phyloP scores from a whole-genome alignment of 2,329 filamentous ascomycete species.

The Ophioceras dolichostomum region DNA sequence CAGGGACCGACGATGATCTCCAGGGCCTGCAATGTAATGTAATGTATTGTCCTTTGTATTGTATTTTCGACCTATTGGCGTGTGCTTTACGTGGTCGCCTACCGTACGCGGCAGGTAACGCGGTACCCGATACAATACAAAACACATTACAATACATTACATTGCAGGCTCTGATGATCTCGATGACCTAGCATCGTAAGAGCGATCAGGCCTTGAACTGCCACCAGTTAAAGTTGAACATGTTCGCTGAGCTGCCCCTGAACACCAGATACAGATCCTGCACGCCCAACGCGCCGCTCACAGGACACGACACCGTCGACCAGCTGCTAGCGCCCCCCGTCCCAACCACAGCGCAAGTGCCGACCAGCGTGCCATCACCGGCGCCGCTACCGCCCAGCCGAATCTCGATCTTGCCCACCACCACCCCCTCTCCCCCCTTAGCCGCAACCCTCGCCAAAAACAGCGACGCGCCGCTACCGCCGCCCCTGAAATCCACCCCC shows the following conservation, averaged over 20 bases:
- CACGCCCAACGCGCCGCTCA: background rate
- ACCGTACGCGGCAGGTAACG: too few species aligned
- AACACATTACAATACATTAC: too few species aligned
- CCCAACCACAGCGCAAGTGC: slow-evolving; percentile 13
- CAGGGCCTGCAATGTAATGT: too few species aligned
- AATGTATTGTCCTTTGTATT: too few species aligned
- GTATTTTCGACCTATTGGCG: too few species aligned
- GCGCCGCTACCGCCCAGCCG: slow-evolving; percentile 12
- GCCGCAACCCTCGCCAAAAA: slow-evolving; percentile 15
- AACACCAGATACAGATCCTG: slow-evolving; percentile 1
- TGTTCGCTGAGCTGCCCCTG: background rate
- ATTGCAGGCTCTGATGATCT: too few species aligned
- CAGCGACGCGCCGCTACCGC: slow-evolving; percentile 8
- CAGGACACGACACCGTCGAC: background rate
- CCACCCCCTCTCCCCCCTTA: slow-evolving; percentile 5
- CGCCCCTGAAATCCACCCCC: slow-evolving; percentile 17
- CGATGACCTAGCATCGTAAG: too few species aligned
- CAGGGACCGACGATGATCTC: too few species aligned
- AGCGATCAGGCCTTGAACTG: too few species aligned
- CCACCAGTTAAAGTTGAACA: slow-evolving; percentile 2
- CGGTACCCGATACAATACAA: too few species aligned
- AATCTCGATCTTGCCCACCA: slow-evolving; percentile 15
- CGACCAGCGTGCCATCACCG: slow-evolving; percentile 14
- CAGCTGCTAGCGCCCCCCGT: slow-evolving; percentile 15
- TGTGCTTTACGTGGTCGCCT: too few species aligned